Base-by-base conservation (phyloP, 805 yeast species). In the Candida nonsorbophila region DNA sequence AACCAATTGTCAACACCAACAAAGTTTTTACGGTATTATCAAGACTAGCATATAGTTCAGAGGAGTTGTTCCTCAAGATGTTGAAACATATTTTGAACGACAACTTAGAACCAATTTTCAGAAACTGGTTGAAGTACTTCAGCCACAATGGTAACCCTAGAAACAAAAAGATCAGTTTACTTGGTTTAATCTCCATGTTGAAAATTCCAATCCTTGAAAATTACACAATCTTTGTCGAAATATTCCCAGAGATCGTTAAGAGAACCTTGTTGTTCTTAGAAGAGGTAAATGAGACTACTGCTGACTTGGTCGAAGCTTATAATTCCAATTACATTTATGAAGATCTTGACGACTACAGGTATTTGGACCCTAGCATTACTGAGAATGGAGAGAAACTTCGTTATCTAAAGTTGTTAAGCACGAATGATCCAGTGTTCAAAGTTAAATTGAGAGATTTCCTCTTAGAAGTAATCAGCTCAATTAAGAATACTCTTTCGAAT, bases 141-240 rank as follows among this genome's bases (percentile, higher is more conserved):
- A 55, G 49, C 33, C 73, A 74, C 35, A 70, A 84, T 33, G 83
- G 81, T 23, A 86, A 79, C 44, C 88, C 94, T 1, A 68, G 84
- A 35, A 74, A 77, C 41, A 75, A 82, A 37, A 90, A 90, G 52
- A 58, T 80, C 29, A 76, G 72, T 40, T 57, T 78, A 3, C 51
- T 84, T 34, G 92, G 84, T 0, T 50, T 83, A 6, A 58, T 80
- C 3, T 56, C 78, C 7, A 42, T 82, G 28, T 41, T 74, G 8
- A 53, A 67, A 16, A 53, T 32, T 44, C 66, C 52, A 1, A 40
- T 52, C 2, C 43, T 53, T 5, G 40, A 45, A 32, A 49, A 47
- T 19, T 32, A 28, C 28, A 37, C 33, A 40, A 36, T 28, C 37
- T 45, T 38, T 14, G 39, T 26, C 33, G 43, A 25, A 41, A 44